These are phyloP conservation scores for Bipolaris oryzae DNA, from an alignment of 2,329 filamentous ascomycete genomes.

Conservation along the genomic window DNA sequence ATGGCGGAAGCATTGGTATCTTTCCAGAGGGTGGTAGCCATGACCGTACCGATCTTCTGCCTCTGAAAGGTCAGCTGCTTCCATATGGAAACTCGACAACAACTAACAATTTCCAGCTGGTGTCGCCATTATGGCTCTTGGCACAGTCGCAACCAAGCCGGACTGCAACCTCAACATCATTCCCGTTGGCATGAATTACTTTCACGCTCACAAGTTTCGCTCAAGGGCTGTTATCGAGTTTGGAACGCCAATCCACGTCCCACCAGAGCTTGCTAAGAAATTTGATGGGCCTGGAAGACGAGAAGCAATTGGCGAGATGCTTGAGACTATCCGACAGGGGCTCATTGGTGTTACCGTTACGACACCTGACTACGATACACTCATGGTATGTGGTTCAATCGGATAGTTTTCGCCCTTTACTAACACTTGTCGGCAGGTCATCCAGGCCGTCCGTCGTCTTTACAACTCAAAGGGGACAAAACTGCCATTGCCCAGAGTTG, in stretches of 20 bases:
- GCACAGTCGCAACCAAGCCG: slow-evolving; percentile 82
- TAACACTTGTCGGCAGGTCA: slow-evolving; percentile 61
- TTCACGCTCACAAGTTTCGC: slow-evolving; percentile 97
- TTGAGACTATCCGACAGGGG: slow-evolving; percentile 85
- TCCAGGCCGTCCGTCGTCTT: slow-evolving; percentile 88
- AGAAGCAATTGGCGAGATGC: slow-evolving; percentile 82
- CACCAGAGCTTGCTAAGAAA: slow-evolving; percentile 78
- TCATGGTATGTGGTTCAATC: slow-evolving; percentile 67
- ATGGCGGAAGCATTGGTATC: slow-evolving; percentile 90
- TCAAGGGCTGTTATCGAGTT: slow-evolving; percentile 96
- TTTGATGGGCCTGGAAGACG: slow-evolving; percentile 75
- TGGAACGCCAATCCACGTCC: slow-evolving; percentile 84
- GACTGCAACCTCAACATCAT: slow-evolving; percentile 92
- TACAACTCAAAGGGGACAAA: slow-evolving; percentile 97
- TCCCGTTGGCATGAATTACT: slow-evolving; percentile 99
- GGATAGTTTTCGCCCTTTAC: background rate
- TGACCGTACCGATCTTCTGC: slow-evolving; percentile 87
- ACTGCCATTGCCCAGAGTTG: slow-evolving; percentile 85
- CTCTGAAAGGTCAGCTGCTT: slow-evolving; percentile 66
- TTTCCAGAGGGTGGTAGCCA: slow-evolving; percentile 97
- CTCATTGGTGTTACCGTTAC: slow-evolving; percentile 89
- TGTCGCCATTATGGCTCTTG: slow-evolving; percentile 96
- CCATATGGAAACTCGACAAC: background rate
- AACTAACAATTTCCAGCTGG: slow-evolving; percentile 64
- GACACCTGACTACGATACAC: slow-evolving; percentile 90